Evolutionary conservation across 2,329 filamentous ascomycete species (phyloP), one percentile per base, ranked within the genome.

Genomic region (Pseudogymnoascus sp.): DNA sequence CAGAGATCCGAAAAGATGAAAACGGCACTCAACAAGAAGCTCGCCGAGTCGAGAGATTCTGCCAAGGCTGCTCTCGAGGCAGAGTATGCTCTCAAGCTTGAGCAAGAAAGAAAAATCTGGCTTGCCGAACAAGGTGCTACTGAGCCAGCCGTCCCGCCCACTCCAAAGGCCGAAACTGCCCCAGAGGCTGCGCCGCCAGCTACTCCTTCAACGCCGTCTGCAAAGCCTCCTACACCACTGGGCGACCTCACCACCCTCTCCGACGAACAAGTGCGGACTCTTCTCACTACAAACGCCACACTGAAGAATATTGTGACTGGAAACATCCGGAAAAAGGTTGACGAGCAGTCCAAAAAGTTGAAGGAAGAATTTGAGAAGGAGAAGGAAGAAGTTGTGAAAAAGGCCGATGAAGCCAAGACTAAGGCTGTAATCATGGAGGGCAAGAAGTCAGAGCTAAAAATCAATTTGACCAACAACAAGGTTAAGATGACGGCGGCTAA

Each of bases 391-490:
- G 84, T 82, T 9, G 78, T 79, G 61, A 82, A 87, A 65, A 72
- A 71, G 58, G 70, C 70, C 2, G 71, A 71, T 29, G 63, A 58
- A 36, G 58, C 63, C 15, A 67, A 69, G 61, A 61, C 59, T 8
- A 81, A 88, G 72, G 88, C 87, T 2, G 83, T 88, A 60, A 82
- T 88, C 65, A 82, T 94, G 76, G 85, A 87, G 48, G 84, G 86
- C 36, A 92, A 92, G 77, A 91, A 90, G 73, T 84, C 83, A 61
- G 84, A 84, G 1, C 78, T 90, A 58, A 89, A 89, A 66, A 80
- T 93, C 66, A 93, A 91, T 72, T 89, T 95, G 85, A 79, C 86
- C 5, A 88, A 93, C 67, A 90, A 87, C 68, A 85, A 87, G 71
- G 76, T 81, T 55, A 84, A 82, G 65, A 76, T 78, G 7, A 84